Evolutionary conservation across 768 basidiomycete species (phyloP).

Genomic region (Ramaria rubella): DNA sequence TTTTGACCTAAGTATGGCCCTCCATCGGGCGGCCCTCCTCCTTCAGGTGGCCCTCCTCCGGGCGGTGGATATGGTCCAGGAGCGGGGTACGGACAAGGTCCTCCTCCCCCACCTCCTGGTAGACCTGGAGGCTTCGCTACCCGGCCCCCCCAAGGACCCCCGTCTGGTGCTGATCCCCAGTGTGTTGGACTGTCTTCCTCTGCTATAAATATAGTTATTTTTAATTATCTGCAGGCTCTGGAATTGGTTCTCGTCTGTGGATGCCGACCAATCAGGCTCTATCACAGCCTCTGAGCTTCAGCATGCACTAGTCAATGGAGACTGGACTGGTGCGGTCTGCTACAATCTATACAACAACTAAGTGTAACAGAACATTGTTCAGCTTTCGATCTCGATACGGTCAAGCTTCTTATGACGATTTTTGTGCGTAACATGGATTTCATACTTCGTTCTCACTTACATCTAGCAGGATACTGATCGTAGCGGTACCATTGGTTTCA

Average conservation of each 20-base stretch:
- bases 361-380: background rate
- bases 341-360: background rate
- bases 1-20: background rate
- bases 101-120: background rate
- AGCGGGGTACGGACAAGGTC: background rate
- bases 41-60: background rate
- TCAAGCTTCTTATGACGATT: slow-evolving; percentile 76
- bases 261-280: slow-evolving; percentile 58
- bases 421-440: slow-evolving; percentile 45
- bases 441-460: background rate
- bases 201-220: background rate
- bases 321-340: slow-evolving; percentile 64
- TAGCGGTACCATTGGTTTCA: slow-evolving; percentile 73
- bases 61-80: background rate
- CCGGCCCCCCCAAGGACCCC: slow-evolving; percentile 33
- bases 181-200: slow-evolving; percentile 29
- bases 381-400: slow-evolving; percentile 76
- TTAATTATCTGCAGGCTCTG: slow-evolving; percentile 44
- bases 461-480: slow-evolving; percentile 54
- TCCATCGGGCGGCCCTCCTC: background rate
- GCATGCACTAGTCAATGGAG: slow-evolving; percentile 49
- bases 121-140: slow-evolving; percentile 30
- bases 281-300: slow-evolving; percentile 59
- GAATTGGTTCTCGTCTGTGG: slow-evolving; percentile 67
- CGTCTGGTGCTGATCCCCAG: slow-evolving; percentile 72